These are phyloP conservation scores for Arthrobotrys pseudoclavata DNA, from an alignment of 2,329 filamentous ascomycete species.

Conservation along the genomic window DNA sequence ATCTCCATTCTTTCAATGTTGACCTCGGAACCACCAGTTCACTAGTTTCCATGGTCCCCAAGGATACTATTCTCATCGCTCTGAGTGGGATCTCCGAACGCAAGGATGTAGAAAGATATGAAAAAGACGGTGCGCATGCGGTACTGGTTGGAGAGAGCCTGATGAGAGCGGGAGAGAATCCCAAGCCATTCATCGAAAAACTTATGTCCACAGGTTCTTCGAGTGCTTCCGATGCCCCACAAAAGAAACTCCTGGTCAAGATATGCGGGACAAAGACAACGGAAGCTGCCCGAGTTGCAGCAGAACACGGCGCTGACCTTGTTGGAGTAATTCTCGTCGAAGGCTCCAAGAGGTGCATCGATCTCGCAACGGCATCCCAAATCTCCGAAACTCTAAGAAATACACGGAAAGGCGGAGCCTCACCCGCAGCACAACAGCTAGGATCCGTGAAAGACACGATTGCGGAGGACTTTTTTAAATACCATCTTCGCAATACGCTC, in stretches of 20 bases:
- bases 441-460: conserved; percentile 39
- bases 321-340: conserved; percentile 93
- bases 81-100: conserved; percentile 92
- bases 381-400: conserved; percentile 84
- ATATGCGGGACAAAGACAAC: conserved; percentile 91
- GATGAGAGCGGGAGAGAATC: conserved; percentile 85
- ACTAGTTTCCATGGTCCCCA: conserved; percentile 85
- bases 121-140: conserved; percentile 89
- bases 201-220: conserved; percentile 75
- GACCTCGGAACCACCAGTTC: conserved; percentile 92
- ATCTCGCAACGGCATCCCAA: conserved; percentile 80
- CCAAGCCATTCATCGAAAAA: conserved; percentile 83
- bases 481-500: conserved; percentile 70
- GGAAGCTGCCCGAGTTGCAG: conserved; percentile 83
- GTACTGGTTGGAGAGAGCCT: conserved; percentile 95
- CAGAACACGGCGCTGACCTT: conserved; percentile 88
- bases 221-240: conserved; percentile 61
- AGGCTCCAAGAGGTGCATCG: conserved; percentile 82
- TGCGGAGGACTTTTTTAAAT: conserved; percentile 61
- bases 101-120: conserved; percentile 88
- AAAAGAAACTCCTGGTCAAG: conserved; percentile 79
- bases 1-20: conserved; percentile 95
- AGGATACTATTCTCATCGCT: conserved; percentile 89
- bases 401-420: conserved; percentile 65
- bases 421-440: conserved; percentile 64